Conservation (phyloP, 495 filamentous ascomycete species). For the Arthonia radiata region DNA sequence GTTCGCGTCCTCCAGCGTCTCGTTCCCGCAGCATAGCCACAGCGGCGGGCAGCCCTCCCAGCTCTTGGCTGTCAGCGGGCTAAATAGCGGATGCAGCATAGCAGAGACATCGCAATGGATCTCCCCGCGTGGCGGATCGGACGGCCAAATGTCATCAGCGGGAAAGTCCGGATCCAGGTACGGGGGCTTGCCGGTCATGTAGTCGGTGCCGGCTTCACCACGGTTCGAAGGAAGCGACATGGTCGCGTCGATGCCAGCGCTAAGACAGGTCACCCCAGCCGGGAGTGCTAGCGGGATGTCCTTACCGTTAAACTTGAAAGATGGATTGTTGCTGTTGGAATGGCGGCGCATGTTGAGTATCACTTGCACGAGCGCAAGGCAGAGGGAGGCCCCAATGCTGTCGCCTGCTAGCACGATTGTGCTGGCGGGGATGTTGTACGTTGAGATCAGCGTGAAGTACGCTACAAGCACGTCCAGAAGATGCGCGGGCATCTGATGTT, state of each 20-base stretch:
- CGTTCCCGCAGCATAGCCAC: slow-evolving; percentile 5
- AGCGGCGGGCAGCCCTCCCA: slow-evolving; percentile 5
- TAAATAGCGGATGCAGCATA: slow-evolving; percentile 6
- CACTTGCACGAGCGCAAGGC: slow-evolving; percentile 1
- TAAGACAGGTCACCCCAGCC: background rate
- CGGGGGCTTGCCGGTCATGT: background rate
- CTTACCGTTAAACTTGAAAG: slow-evolving; percentile 2
- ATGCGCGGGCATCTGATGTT: slow-evolving; percentile 2
- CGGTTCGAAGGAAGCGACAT: background rate
- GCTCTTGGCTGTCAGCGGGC: slow-evolving; percentile 1
- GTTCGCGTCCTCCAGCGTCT: slow-evolving; percentile 5
- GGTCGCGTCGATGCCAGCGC: background rate
- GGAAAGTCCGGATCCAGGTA: slow-evolving; percentile 1
- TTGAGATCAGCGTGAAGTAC: slow-evolving; percentile 4
- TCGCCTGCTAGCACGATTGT: slow-evolving; percentile 3
- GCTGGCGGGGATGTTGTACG: background rate
- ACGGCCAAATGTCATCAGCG: slow-evolving; percentile 5
- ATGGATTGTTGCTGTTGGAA: too few relatives aligned
- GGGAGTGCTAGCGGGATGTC: slow-evolving; percentile 1
- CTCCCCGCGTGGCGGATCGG: slow-evolving; percentile 6
- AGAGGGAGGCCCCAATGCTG: slow-evolving; percentile 1
- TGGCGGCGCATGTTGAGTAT: too few relatives aligned
- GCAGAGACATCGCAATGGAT: slow-evolving; percentile 4
- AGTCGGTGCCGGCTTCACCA: slow-evolving; percentile 1
- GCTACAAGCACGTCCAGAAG: slow-evolving; percentile 2